Conservation (phyloP, 2,329 filamentous ascomycete genomes). For the Rugonectria rugulosa region DNA sequence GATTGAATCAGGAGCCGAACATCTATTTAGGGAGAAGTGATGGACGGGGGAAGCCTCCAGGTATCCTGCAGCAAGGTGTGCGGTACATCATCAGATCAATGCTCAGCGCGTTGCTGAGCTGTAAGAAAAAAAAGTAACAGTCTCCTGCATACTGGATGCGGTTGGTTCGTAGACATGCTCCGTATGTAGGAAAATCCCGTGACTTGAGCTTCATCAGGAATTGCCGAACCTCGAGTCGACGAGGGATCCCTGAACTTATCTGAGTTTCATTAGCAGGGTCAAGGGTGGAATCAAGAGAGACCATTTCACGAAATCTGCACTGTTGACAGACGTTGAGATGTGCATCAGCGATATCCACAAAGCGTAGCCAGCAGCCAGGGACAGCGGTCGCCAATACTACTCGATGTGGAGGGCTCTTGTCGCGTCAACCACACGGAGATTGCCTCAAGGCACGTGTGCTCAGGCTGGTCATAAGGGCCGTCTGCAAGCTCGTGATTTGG, state of each 20-base stretch:
- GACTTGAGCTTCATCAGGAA: slow-evolving; percentile 17
- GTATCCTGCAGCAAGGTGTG: not conserved
- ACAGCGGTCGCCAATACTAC: too few relatives aligned
- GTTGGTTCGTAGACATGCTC: slow-evolving; percentile 17
- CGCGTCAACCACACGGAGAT: slow-evolving; percentile 5
- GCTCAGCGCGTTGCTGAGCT: slow-evolving; percentile 20
- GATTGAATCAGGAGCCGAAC: slow-evolving; percentile 1
- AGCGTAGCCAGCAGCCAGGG: too few relatives aligned
- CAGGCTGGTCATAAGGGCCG: not conserved
- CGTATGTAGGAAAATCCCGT: slow-evolving; percentile 12
- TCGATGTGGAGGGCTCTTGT: not conserved
- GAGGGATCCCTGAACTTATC: slow-evolving; percentile 17
- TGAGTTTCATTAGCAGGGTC: slow-evolving; percentile 8
- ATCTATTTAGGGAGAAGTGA: slow-evolving; percentile 3
- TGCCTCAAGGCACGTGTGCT: slow-evolving; percentile 9
- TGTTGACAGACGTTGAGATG: slow-evolving; percentile 19
- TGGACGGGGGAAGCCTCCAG: slow-evolving; percentile 1
- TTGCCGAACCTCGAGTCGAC: slow-evolving; percentile 12
- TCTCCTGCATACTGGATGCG: slow-evolving; percentile 11
- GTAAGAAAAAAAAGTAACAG: slow-evolving; percentile 9
- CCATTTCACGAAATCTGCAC: slow-evolving; percentile 3
- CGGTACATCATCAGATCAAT: slow-evolving; percentile 21
- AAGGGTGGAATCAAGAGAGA: slow-evolving; percentile 9
- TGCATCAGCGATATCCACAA: slow-evolving; percentile 18
- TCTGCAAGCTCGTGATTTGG: too few relatives aligned